Evolutionary conservation across 1,139 yeast species (phyloP).

Genomic region (Debaryomyces sp.): DNA sequence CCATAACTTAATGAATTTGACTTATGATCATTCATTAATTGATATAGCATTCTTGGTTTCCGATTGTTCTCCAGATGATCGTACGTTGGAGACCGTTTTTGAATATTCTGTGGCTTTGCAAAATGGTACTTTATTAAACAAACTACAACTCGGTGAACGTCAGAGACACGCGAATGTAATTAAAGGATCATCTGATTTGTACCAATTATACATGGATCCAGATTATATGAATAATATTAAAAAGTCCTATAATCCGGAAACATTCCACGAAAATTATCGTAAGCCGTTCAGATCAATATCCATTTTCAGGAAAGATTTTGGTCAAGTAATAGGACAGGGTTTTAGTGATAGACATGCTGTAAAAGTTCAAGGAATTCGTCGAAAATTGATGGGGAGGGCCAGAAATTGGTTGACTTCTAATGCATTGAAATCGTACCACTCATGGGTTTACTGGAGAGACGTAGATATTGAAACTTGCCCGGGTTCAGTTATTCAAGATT

Average conservation of each 20-base stretch:
- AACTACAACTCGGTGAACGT: conserved; percentile 46
- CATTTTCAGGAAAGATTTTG: conserved; percentile 81
- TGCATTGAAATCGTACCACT: conserved; percentile 80
- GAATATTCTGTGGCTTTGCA: conserved; percentile 70
- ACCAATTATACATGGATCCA: conserved; percentile 69
- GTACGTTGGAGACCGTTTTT: conserved; percentile 67
- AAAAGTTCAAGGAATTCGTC: conserved; percentile 84
- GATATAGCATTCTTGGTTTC: conserved; percentile 86
- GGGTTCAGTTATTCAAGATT: conserved; percentile 72
- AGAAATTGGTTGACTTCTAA: conserved; percentile 82
- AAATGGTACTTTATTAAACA: conserved; percentile 62
- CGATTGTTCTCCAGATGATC: conserved; percentile 78
- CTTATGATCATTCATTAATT: conserved; percentile 79
- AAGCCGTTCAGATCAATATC: conserved; percentile 78
- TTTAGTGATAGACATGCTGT: conserved; percentile 89
- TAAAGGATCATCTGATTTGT: conserved; percentile 61
- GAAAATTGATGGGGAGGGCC: conserved; percentile 89
- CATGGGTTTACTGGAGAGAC: conserved; percentile 96
- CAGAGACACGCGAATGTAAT: conserved; percentile 27
- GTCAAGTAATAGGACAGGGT: conserved; percentile 84
- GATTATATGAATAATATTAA: conserved; percentile 60
- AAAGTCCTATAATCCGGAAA: conserved; percentile 60
- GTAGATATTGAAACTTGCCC: conserved; percentile 87
- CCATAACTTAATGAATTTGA: conserved; percentile 80
- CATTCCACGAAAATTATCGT: conserved; percentile 58